Evolutionary conservation across 305 asterid genomes (phyloP).

Genomic region (Salvia sclarea): DNA sequence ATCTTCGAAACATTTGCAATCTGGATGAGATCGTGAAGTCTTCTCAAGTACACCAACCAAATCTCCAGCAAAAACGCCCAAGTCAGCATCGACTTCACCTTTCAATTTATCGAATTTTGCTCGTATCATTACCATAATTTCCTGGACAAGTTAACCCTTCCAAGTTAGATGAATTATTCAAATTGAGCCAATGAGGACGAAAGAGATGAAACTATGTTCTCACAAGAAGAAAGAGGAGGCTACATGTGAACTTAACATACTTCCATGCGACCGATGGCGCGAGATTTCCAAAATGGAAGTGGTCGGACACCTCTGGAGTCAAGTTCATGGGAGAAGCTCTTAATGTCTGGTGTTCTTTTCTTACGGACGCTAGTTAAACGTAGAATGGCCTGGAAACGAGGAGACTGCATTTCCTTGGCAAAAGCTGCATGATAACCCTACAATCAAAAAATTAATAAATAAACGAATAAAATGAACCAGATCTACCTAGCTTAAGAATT

Average conservation of each 20-base stretch:
- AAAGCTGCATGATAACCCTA: slow-evolving; percentile 70
- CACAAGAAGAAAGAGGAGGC: slow-evolving; percentile 44
- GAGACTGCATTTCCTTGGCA: slow-evolving; percentile 95
- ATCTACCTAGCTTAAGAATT: slow-evolving; percentile 27
- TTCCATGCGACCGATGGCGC: slow-evolving; percentile 81
- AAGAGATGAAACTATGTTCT: slow-evolving; percentile 29
- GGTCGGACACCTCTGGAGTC: slow-evolving; percentile 94
- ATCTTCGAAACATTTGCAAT: slow-evolving; percentile 76
- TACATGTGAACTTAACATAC: slow-evolving; percentile 62
- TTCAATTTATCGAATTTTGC: slow-evolving; percentile 81
- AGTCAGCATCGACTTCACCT: slow-evolving; percentile 86
- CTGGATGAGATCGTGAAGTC: slow-evolving; percentile 68
- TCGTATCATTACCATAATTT: slow-evolving; percentile 75
- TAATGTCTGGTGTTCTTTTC: slow-evolving; percentile 67
- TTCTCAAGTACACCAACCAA: slow-evolving; percentile 80
- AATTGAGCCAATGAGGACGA: slow-evolving; percentile 23
- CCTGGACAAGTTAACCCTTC: slow-evolving; percentile 48
- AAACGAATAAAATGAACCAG: slow-evolving; percentile 32
- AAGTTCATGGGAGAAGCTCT: slow-evolving; percentile 97
- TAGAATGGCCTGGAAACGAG: slow-evolving; percentile 91
- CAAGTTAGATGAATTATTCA: slow-evolving; percentile 26
- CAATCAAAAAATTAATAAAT: slow-evolving; percentile 32
- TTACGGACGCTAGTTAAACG: slow-evolving; percentile 84
- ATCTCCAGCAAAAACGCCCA: slow-evolving; percentile 90
- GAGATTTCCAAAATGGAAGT: slow-evolving; percentile 96